Evolutionary conservation across 305 asterid species (phyloP), one percentile per base, ranked within the genome.

Genomic region (Salvia sclarea): DNA sequence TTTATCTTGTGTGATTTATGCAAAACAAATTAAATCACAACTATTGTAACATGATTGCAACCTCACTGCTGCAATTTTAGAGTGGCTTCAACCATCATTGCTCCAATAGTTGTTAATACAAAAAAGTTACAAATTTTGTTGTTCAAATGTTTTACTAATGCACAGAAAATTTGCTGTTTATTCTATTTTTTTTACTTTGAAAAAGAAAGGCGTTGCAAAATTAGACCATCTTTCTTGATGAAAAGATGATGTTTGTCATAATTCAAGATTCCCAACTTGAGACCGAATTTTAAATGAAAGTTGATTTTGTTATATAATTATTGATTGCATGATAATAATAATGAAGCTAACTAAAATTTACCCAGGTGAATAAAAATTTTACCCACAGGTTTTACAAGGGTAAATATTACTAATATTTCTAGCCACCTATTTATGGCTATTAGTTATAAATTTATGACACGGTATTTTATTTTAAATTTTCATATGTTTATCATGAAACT

Each of bases 21-120:
- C 52, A 58, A 63, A 45, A 64, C 61, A 43, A 48, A 62, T 59
- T 11, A 66, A 44, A 68, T 77, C 28, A 37, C 24, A 76, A 67
- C 73, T 66, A 79, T 67, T 74, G 73, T 61, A 69, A 64, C 68
- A 82, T 82, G 75, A 82, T 82, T 79, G 70, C 80, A 43, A 25
- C 80, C 78, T 75, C 72, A 67, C 66, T 59, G 41, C 63, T 72
- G 18, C 22, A 76, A 18, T 57, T 50, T 50, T 28, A 48, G 56
- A 61, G 57, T 60, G 74, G 76, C 70, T 53, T 68, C 48, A 63
- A 77, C 73, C 73, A 77, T 79, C 61, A 77, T 79, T 68, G 33
- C 33, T 28, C 33, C 33, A 28, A 28, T 28, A 28, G 33, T 28
- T 28, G 33, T 28, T 28, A 28, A 28, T 28, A 28, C 2, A 4